A percentile compares a stretch with the other conserved stretches of the same genome.
phyloP scores from a whole-genome alignment of 768 basidiomycete genomes.

The Mrakia blollopis region DNA sequence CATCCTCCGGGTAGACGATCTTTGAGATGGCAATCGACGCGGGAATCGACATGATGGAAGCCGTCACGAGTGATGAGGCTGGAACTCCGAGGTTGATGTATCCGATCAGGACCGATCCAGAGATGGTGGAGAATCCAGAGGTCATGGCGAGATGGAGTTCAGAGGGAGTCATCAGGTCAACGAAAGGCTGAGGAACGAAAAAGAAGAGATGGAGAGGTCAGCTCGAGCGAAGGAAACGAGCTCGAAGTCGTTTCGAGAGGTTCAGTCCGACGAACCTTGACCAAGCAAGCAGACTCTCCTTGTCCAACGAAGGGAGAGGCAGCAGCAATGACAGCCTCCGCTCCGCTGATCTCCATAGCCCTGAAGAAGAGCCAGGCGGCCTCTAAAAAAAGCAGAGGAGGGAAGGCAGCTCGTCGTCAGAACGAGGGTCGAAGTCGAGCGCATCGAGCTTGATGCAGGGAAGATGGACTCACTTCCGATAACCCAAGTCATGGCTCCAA shows the following conservation, averaged over 20 bases:
- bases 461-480: conserved; percentile 4
- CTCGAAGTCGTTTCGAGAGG: too few species aligned
- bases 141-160: conserved; percentile 87
- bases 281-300: conserved; percentile 60
- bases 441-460: background rate
- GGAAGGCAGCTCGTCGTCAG: background rate
- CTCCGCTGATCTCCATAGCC: conserved; percentile 81
- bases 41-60: conserved; percentile 91
- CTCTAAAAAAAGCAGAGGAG: conserved; percentile 47
- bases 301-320: conserved; percentile 57
- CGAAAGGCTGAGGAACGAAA: conserved; percentile 53
- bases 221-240: too few species aligned
- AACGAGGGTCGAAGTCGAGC: too few species aligned
- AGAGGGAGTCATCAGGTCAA: conserved; percentile 74
- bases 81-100: conserved; percentile 57
- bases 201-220: too few species aligned
- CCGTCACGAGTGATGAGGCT: conserved; percentile 59
- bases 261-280: conserved; percentile 33
- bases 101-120: conserved; percentile 79
- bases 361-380: conserved; percentile 95
- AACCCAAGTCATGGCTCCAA: conserved; percentile 67
- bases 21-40: conserved; percentile 91
- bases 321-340: conserved; percentile 86
- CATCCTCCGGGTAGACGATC: conserved; percentile 74
- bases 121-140: conserved; percentile 66